Conservation (phyloP, 441 rosid genomes). For the Syzygium malaccense region DNA sequence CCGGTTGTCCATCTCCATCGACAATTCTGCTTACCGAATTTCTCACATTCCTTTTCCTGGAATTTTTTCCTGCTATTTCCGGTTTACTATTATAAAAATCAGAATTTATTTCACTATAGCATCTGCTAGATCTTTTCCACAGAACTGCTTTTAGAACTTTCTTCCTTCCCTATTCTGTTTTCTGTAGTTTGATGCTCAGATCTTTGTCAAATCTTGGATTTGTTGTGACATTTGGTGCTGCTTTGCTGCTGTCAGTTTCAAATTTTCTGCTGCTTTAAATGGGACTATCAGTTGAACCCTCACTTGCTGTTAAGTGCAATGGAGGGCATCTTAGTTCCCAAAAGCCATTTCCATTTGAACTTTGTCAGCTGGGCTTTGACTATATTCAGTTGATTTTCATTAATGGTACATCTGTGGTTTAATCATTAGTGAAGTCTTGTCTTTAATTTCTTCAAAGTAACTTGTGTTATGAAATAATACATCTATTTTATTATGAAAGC, state of each 20-base stretch:
- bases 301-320: constrained; percentile 13
- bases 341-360: constrained; percentile 13
- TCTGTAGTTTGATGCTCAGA: not conserved
- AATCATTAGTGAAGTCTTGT: not conserved
- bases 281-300: constrained; percentile 35
- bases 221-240: not conserved
- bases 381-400: constrained; percentile 28
- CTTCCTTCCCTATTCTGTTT: not conserved
- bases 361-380: constrained; percentile 23
- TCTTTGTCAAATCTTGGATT: not conserved
- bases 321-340: constrained; percentile 31
- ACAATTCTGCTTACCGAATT: constrained; percentile 78
- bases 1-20: constrained; percentile 41
- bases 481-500: not conserved
- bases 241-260: not conserved
- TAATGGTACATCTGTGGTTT: constrained; percentile 14
- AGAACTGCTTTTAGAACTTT: not conserved
- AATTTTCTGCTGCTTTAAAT: not conserved
- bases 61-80: not conserved
- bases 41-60: constrained; percentile 22
- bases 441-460: not conserved
- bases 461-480: not conserved
- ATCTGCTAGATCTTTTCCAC: not conserved
- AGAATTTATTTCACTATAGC: not conserved
- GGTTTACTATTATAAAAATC: not conserved